These are phyloP conservation scores for Lobosporangium transversale DNA, from an alignment of 192 early-diverging fungal genomes.

Conservation along the genomic window DNA sequence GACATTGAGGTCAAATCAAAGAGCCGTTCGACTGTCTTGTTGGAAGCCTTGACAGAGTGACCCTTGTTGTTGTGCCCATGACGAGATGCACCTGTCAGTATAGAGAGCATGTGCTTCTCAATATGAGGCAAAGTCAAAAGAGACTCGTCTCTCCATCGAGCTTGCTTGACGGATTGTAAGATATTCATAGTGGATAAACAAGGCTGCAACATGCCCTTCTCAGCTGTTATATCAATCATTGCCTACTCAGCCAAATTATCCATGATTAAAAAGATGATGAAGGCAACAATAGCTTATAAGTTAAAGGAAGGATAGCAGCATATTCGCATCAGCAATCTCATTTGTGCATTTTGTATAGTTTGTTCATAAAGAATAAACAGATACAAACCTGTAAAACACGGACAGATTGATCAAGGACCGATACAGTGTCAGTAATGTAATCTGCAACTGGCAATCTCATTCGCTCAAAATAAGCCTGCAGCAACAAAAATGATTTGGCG, in stretches of 20 bases:
- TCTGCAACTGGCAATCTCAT: slow-evolving; percentile 86
- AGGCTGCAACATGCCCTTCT: slow-evolving; percentile 71
- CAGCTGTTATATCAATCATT: slow-evolving; percentile 89
- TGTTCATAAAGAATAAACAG: neutral
- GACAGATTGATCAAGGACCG: slow-evolving; percentile 91
- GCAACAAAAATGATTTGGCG: slow-evolving; percentile 88
- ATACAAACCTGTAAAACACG: slow-evolving; percentile 78
- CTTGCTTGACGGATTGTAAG: slow-evolving; percentile 95
- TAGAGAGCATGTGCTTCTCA: slow-evolving; percentile 48
- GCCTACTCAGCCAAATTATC: slow-evolving; percentile 66
- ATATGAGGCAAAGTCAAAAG: slow-evolving; percentile 75
- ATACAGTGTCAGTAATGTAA: slow-evolving; percentile 89
- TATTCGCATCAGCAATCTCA: neutral
- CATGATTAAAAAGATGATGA: too few species aligned
- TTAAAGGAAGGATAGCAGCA: neutral
- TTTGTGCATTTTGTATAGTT: neutral
- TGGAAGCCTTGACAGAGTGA: neutral
- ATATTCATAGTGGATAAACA: slow-evolving; percentile 81
- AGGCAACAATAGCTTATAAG: too few species aligned
- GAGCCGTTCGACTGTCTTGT: slow-evolving; percentile 29
- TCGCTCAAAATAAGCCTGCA: slow-evolving; percentile 90
- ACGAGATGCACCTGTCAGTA: slow-evolving; percentile 33
- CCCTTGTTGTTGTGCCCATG: slow-evolving; percentile 6
- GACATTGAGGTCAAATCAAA: slow-evolving; percentile 56
- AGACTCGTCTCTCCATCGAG: slow-evolving; percentile 82